Percentiles rank a stretch among this genome's conserved stretches.
Conservation (phyloP, 2,329 filamentous ascomycete genomes). For the Aspergillus sp. region DNA sequence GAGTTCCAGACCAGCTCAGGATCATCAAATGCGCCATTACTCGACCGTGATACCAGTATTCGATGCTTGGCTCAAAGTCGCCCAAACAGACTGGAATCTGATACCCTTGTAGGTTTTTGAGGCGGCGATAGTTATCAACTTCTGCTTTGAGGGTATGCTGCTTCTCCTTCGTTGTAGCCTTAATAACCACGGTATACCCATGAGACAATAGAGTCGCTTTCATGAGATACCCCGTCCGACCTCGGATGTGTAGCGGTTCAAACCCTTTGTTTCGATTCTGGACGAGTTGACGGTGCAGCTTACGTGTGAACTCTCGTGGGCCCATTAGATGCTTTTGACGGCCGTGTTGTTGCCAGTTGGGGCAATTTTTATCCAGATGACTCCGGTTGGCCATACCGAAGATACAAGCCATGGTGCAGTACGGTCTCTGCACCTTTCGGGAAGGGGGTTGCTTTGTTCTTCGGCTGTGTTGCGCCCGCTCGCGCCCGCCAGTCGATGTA, state of each 20-base stretch:
- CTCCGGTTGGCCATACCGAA: slow-evolving; percentile 20
- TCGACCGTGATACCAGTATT: slow-evolving; percentile 27
- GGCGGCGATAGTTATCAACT: slow-evolving; percentile 24
- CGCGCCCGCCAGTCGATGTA: slow-evolving; percentile 17
- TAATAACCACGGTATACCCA: slow-evolving; percentile 31
- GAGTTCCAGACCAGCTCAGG: slow-evolving; percentile 16
- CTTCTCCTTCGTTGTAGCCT: slow-evolving; percentile 23
- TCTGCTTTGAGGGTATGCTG: slow-evolving; percentile 22
- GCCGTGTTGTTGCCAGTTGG: slow-evolving; percentile 31
- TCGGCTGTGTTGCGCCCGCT: slow-evolving; percentile 11
- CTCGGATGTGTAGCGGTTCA: slow-evolving; percentile 24
- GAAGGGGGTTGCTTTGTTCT: slow-evolving; percentile 13
- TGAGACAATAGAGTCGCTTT: slow-evolving; percentile 28
- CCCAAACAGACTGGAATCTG: slow-evolving; percentile 28
- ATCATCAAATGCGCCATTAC: slow-evolving; percentile 21
- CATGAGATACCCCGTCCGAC: slow-evolving; percentile 27
- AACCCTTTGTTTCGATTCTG: slow-evolving; percentile 21
- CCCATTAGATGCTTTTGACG: slow-evolving; percentile 30
- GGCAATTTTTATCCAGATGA: slow-evolving; percentile 26
- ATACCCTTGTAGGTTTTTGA: slow-evolving; percentile 23
- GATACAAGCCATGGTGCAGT: too few species aligned
- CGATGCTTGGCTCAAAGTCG: slow-evolving; percentile 19
- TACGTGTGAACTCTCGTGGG: slow-evolving; percentile 19
- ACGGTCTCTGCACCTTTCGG: too few species aligned
- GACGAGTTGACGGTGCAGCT: slow-evolving; percentile 19